These are phyloP conservation scores for Sequoiadendron giganteum DNA, from an alignment of 75 land plant species.

Conservation along the genomic window DNA sequence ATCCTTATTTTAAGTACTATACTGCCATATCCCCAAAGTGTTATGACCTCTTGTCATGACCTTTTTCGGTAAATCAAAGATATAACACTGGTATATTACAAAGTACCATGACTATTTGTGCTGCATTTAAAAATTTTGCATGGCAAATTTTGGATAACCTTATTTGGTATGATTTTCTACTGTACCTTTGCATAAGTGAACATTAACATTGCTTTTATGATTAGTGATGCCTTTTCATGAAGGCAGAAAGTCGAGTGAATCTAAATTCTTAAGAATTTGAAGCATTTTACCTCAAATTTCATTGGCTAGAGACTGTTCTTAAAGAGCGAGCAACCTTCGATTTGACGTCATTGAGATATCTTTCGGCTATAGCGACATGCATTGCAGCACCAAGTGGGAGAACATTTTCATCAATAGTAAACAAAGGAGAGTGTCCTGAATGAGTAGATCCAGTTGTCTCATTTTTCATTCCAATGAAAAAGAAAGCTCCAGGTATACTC, in stretches of 20 bases:
- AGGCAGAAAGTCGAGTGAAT: background rate
- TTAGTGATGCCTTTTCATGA: background rate
- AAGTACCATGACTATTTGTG: background rate
- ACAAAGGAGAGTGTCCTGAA: slow-evolving; percentile 50
- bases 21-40: background rate
- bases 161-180: background rate
- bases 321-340: background rate
- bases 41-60: background rate
- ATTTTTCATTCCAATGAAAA: slow-evolving; percentile 53
- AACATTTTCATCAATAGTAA: slow-evolving; percentile 57
- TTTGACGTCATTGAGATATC: slow-evolving; percentile 44
- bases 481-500: slow-evolving; percentile 59
- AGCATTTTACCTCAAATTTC: background rate
- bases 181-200: background rate
- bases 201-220: background rate
- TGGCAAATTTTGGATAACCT: background rate
- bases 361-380: slow-evolving; percentile 72
- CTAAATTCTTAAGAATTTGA: background rate
- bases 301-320: background rate
- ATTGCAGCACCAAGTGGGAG: slow-evolving; percentile 77
- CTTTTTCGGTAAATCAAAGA: too few species aligned
- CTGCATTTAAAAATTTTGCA: background rate
- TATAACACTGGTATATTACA: too few species aligned
- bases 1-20: background rate
- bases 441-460: slow-evolving; percentile 31